Base-by-base conservation (phyloP, 331 rosid species). In the Quercus phellos region DNA sequence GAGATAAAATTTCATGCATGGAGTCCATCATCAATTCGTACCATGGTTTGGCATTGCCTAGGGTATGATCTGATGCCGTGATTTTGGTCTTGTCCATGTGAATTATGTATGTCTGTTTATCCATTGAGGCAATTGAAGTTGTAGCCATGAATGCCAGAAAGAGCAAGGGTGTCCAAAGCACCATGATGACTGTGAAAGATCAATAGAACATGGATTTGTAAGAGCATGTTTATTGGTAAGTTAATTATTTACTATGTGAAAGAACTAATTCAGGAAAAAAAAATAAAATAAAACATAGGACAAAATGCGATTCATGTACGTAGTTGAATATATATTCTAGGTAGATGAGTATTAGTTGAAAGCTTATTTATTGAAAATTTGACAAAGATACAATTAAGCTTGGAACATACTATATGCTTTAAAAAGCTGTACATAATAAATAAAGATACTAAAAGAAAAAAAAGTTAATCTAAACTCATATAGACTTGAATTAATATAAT, bases 11-110 rank as follows among this genome's bases (percentile, higher is more conserved):
- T 72, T 87, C 43, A 24, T 80, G 51, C 74, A 92, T 59, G 76
- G 82, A 86, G 80, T 92, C 84, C 43, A 87, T 70, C 63, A 92
- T 76, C 27, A 82, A 51, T 54, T 80, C 68, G 77, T 66, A 85
- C 91, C 92, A 88, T 70, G 77, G 78, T 79, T 84, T 76, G 61
- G 81, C 34, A 66, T 34, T 78, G 77, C 59, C 85, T 68, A 27
- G 89, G 60, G 82, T 79, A 73, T 79, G 85, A 79, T 72, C 54
- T 4, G 81, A 68, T 50, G 84, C 73, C 58, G 26, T 42, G 66
- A 90, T 86, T 77, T 85, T 86, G 34, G 87, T 74, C 77, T 77
- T 73, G 88, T 92, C 93, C 87, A 90, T 87, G 82, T 92, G 92
- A 29, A 92, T 77, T 70, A 92, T 89, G 84, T 84, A 92, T 3